Evolutionary conservation across 2,329 filamentous ascomycete genomes (phyloP), one percentile per base, ranked within the genome.

Genomic region (Fusarium piperis): DNA sequence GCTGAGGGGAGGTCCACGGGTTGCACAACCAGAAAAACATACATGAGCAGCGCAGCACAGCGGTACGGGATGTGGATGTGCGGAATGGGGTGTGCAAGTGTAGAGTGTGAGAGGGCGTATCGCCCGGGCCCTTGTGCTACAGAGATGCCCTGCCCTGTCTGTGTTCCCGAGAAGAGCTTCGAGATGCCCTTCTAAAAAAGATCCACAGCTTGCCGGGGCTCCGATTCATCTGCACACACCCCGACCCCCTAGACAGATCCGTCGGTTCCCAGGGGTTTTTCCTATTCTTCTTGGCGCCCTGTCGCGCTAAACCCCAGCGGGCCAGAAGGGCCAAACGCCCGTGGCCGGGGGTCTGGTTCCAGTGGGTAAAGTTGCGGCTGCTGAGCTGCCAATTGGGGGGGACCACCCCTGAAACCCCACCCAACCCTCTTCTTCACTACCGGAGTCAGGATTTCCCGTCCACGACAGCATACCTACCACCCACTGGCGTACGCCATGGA

Each of bases 301-400:
- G 20, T 2, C 0, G n/a, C 68, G 70, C 71, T 73, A 74, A 68
- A 46, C 71, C 62, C 44, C 26, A 57, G 60, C 36, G 36, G 71
- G 35, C 64, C 57, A 64, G 41, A 64, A 48, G 59, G 67, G 59
- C 61, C 67, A 71, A 67, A 65, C 48, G 60, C 70, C 71, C 71
- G 70, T 65, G 59, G 35, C 44, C 35, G 32, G 59, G 48, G 59
- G 16, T 62, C 33, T 52, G 56, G 44, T 18, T 48, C 23, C 35
- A 32, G 55, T 32, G 35, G 53, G 16, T 28, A 38, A 16, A 16
- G 33, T 38, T 38, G n/a, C n/a, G 36, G n/a, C 36, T 38, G n/a
- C 35, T 38, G 36, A 20, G 41, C 41, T 30, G 26, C 46, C 46
- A 51, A 51, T 51, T n/a, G 46, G 46, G 46, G 35, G 26, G 26